Conservation (phyloP, 768 basidiomycete species). For the Macrolepiota dolichaula region DNA sequence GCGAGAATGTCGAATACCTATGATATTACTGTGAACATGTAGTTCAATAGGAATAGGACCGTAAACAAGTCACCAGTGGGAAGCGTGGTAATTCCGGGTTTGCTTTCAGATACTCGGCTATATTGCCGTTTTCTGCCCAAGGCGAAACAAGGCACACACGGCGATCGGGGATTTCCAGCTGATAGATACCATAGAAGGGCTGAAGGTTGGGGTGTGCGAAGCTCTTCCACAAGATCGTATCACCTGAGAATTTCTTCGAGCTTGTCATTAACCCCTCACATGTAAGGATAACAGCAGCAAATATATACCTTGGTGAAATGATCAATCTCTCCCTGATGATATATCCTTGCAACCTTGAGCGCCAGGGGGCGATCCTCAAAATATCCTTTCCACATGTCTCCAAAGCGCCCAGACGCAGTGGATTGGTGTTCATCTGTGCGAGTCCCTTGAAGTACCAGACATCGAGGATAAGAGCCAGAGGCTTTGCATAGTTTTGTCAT, state of each 20-base stretch:
- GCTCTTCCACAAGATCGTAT: slow-evolving; percentile 10
- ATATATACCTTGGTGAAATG: slow-evolving; percentile 19
- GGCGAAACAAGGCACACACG: slow-evolving; percentile 10
- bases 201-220: slow-evolving; percentile 7
- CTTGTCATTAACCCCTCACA: background rate
- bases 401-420: slow-evolving; percentile 19
- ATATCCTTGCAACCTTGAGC: slow-evolving; percentile 23
- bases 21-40: no score
- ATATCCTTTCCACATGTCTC: slow-evolving; percentile 25
- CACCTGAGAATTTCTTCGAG: background rate
- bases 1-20: slow-evolving; percentile 12
- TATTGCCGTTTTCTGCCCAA: slow-evolving; percentile 9
- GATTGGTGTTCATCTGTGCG: background rate
- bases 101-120: slow-evolving; percentile 5
- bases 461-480: background rate
- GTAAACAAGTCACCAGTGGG: background rate
- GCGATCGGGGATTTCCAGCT: background rate
- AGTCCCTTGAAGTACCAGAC: background rate
- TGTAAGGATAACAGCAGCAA: rapidly evolving
- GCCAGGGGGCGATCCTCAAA: slow-evolving; percentile 18
- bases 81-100: background rate
- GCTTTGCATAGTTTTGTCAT: background rate
- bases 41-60: no score
- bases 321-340: slow-evolving; percentile 15
- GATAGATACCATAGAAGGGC: slow-evolving; percentile 11